Base-by-base conservation (phyloP, 2,329 filamentous ascomycete genomes). In the Clonostachys sp. region DNA sequence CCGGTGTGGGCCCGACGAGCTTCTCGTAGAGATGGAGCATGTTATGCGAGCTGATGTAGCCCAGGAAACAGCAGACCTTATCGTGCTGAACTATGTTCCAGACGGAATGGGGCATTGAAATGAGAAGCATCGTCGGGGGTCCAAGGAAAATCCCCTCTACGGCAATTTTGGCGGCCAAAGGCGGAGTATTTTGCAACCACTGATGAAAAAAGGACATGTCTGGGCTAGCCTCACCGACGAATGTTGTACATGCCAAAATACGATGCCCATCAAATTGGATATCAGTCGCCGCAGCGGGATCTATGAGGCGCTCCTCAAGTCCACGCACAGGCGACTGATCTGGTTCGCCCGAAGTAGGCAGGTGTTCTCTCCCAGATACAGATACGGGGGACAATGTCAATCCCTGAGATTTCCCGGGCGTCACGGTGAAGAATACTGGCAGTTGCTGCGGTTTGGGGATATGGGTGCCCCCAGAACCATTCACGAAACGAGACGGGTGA, bases 131-230 rank as follows among this genome's bases (percentile, higher is more conserved):
- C 0, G 83, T 85, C 2, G 82, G 81, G 1, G 82, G 82, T 0
- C 82, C 83, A 16, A 85, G 66, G 52, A 86, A 86, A 79, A 86
- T 85, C 53, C 81, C 82, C 58, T 86, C 82, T 5, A 86, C 80
- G 7, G 76, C 72, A 48, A 86, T 80, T 54, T 78, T 81, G 14
- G 77, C 72, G 2, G 77, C 77, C 4, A 79, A 71, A 1, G 75
- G 64, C 2, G 81, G 79, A 2, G 75, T 74, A 53, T 79, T 77
- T 42, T 80, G 75, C n/a, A 86, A 69, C 82, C 82, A 86, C 52
- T 83, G 77, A 49, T 83, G 78, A 59, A 84, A 85, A 48, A 75
- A 83, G 4, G 78, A 75, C 80, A 85, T 84, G 51, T 85, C 81
- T 12, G 80, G 73, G 53, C 78, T 84, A 4, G 81, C 78, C 54